These are phyloP conservation scores for Alternaria consortialis DNA, from an alignment of 2,329 filamentous ascomycete genomes.

Conservation along the genomic window DNA sequence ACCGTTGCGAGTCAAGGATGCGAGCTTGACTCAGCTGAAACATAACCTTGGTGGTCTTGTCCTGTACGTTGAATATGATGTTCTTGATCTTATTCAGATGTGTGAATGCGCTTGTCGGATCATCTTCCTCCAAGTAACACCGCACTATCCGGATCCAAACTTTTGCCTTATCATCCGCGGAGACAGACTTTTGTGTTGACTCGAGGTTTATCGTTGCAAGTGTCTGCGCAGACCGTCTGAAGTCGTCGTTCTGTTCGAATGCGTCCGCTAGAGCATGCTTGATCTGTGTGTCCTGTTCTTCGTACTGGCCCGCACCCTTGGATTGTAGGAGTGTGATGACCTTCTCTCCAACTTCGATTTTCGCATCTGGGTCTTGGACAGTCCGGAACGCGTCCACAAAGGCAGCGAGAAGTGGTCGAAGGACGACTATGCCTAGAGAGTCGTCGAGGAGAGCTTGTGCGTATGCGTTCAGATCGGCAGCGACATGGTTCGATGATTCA, in stretches of 20 bases:
- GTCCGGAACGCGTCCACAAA: conserved; percentile 71
- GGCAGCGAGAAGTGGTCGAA: conserved; percentile 72
- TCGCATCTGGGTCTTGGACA: conserved; percentile 69
- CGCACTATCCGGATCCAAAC: conserved; percentile 95
- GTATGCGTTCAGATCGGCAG: conserved; percentile 72
- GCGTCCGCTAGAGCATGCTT: conserved; percentile 84
- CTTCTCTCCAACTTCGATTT: conserved; percentile 78
- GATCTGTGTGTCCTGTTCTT: conserved; percentile 83
- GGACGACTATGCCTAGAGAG: conserved; percentile 77
- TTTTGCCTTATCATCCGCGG: conserved; percentile 80
- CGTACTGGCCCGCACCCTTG: conserved; percentile 73
- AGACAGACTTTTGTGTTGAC: conserved; percentile 83
- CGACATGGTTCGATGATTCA: conserved; percentile 57
- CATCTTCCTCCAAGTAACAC: conserved; percentile 92
- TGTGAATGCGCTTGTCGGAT: conserved; percentile 82
- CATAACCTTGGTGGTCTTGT: conserved; percentile 78
- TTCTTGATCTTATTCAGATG: conserved; percentile 97
- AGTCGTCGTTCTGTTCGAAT: conserved; percentile 85
- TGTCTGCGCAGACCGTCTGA: conserved; percentile 76
- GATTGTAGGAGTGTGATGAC: conserved; percentile 73
- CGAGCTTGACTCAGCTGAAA: conserved; percentile 93
- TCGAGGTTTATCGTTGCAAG: conserved; percentile 89
- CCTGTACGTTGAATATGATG: conserved; percentile 79
- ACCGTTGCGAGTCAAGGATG: conserved; percentile 88
- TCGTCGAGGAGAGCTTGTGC: conserved; percentile 73